Evolutionary conservation across 768 basidiomycete genomes (phyloP).

Genomic region (Boletus subparvulus): DNA sequence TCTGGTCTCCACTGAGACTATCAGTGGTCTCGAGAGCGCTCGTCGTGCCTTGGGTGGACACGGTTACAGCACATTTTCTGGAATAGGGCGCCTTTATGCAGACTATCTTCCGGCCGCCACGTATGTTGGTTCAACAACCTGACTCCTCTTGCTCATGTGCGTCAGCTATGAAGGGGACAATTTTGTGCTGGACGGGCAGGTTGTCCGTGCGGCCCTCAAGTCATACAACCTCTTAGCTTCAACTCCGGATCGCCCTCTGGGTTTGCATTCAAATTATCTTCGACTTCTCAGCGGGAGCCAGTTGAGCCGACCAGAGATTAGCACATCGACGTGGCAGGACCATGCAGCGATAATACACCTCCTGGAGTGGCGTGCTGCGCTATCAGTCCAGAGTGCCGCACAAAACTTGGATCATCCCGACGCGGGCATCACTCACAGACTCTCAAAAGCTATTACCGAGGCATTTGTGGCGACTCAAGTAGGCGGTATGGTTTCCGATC

Average conservation of each 20-base stretch:
- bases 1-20: constrained; percentile 49
- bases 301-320: constrained; percentile 18
- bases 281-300: constrained; percentile 42
- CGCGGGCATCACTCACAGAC: constrained; percentile 54
- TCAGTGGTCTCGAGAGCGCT: constrained; percentile 62
- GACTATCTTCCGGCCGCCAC: constrained; percentile 65
- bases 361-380: constrained; percentile 66
- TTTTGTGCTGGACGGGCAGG: constrained; percentile 72
- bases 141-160: background rate
- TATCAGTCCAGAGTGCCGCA: constrained; percentile 45
- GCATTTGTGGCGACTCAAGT: constrained; percentile 64
- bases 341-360: constrained; percentile 43
- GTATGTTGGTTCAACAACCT: constrained; percentile 36
- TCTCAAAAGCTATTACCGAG: constrained; percentile 64
- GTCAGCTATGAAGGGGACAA: constrained; percentile 76
- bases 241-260: constrained; percentile 5
- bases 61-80: constrained; percentile 68
- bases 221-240: constrained; percentile 48
- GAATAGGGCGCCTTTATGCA: constrained; percentile 63
- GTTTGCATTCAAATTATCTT: constrained; percentile 43
- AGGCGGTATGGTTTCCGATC: constrained; percentile 42
- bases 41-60: constrained; percentile 76
- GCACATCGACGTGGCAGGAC: constrained; percentile 37
- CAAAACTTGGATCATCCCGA: constrained; percentile 44
- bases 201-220: constrained; percentile 69